These are phyloP conservation scores for Schizochytrium sp. DNA, from an alignment of 108 stramenopile genomes.

Conservation along the genomic window DNA sequence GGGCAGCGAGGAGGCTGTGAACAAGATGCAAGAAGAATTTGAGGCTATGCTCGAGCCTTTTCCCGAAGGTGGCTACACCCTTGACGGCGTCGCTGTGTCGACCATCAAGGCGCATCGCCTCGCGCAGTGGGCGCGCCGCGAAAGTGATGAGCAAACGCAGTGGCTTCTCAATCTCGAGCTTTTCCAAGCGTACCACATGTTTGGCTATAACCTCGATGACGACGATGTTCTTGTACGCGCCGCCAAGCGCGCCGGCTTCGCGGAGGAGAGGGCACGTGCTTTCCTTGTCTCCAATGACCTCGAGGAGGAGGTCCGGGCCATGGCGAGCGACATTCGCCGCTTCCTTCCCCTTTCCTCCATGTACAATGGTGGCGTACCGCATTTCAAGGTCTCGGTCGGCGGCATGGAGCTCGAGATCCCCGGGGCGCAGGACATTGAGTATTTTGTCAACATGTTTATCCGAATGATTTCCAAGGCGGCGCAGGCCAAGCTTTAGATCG, in stretches of 20 bases:
- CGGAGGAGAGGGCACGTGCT: neutral
- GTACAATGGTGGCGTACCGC: neutral
- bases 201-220: neutral
- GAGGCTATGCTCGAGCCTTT: neutral
- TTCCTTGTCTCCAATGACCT: neutral
- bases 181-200: neutral
- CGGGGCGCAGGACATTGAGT: neutral
- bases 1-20: neutral
- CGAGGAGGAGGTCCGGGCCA: neutral
- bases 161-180: neutral
- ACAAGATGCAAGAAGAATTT: neutral
- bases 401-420: constrained; percentile 3
- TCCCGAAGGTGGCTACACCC: neutral
- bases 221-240: neutral
- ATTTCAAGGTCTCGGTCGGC: neutral
- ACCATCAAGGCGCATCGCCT: neutral
- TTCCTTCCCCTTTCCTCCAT: neutral
- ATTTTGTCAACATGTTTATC: neutral
- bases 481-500: neutral
- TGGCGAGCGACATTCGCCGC: neutral
- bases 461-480: neutral
- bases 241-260: neutral
- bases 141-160: neutral
- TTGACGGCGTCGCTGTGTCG: neutral
- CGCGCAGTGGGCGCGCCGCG: neutral